These are phyloP conservation scores for Xylaria hypoxylon DNA, from an alignment of 2,329 filamentous ascomycete genomes.

Conservation along the genomic window DNA sequence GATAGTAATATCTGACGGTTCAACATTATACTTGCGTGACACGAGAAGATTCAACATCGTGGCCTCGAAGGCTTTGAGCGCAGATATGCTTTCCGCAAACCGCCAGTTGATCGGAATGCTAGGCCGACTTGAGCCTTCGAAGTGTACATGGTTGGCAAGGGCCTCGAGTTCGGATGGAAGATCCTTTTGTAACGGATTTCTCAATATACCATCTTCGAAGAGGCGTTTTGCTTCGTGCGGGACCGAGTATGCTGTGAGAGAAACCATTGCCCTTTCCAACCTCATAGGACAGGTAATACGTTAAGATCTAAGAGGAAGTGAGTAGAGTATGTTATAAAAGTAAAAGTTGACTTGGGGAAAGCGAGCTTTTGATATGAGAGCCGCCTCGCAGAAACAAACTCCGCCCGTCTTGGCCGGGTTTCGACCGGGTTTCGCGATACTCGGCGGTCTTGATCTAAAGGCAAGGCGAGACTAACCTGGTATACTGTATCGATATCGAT, in stretches of 20 bases:
- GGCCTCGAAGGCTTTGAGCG: slow-evolving; percentile 35
- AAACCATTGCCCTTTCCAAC: slow-evolving; percentile 16
- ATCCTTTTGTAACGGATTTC: slow-evolving; percentile 23
- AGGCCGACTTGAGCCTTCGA: slow-evolving; percentile 26
- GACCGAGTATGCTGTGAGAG: slow-evolving; percentile 29
- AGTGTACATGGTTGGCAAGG: slow-evolving; percentile 26
- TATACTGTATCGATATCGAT: too few species aligned
- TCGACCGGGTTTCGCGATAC: not conserved
- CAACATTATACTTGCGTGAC: slow-evolving; percentile 25
- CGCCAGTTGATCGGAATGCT: slow-evolving; percentile 35
- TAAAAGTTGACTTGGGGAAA: not conserved
- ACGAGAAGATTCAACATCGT: slow-evolving; percentile 33
- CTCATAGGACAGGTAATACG: not conserved
- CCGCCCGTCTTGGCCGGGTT: slow-evolving; percentile 1
- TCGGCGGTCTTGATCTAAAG: not conserved
- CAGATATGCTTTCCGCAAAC: slow-evolving; percentile 33
- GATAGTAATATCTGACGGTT: slow-evolving; percentile 31
- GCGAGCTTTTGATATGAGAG: not conserved
- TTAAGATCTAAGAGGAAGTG: not conserved
- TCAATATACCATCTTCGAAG: slow-evolving; percentile 35
- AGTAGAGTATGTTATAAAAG: not conserved
- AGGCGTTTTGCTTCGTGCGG: slow-evolving; percentile 21
- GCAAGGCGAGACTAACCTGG: not conserved
- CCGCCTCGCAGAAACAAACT: not conserved
- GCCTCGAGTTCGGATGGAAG: slow-evolving; percentile 22